Evolutionary conservation across 2,329 filamentous ascomycete genomes (phyloP).

Genomic region (Cytospora piceicola): DNA sequence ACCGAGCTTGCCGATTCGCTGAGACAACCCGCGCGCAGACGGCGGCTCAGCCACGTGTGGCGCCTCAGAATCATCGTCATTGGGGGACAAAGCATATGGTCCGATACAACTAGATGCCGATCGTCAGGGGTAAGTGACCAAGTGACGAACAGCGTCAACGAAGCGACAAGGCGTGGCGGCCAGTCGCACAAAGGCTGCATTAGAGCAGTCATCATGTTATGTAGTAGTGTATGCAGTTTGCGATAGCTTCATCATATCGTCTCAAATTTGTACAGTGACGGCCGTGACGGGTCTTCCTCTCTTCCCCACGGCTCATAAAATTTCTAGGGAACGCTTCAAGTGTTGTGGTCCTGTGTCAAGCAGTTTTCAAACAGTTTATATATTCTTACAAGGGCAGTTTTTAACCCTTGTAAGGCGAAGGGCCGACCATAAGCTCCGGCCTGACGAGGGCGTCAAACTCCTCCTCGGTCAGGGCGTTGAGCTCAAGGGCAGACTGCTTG

Average conservation of each 20-base stretch:
- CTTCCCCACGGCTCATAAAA: not conserved
- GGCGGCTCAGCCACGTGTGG: conserved; percentile 7
- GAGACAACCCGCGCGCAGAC: not conserved
- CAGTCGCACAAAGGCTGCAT: not conserved
- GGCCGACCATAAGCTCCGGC: conserved; percentile 94
- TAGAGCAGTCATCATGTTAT: not conserved
- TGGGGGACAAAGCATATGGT: conserved; percentile 19
- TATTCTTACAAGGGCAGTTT: conserved; percentile 17
- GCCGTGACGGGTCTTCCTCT: not conserved
- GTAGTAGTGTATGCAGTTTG: not conserved
- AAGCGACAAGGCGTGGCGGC: not conserved
- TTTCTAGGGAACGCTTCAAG: not conserved
- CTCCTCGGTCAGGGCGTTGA: conserved; percentile 83
- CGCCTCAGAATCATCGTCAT: not conserved
- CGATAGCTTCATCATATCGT: not conserved
- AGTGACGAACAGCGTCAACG: not conserved
- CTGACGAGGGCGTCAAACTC: conserved; percentile 88
- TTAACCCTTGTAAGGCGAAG: conserved; percentile 64
- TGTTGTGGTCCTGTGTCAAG: not conserved
- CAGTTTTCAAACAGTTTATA: not conserved
- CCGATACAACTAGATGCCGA: conserved; percentile 11
- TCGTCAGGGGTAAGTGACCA: conserved; percentile 14
- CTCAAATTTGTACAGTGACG: not conserved
- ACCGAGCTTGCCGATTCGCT: not conserved
- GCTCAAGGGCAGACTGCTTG: conserved; percentile 91